Base-by-base conservation (phyloP, 2,329 filamentous ascomycete genomes). In the Leptoxyphium fumago region DNA sequence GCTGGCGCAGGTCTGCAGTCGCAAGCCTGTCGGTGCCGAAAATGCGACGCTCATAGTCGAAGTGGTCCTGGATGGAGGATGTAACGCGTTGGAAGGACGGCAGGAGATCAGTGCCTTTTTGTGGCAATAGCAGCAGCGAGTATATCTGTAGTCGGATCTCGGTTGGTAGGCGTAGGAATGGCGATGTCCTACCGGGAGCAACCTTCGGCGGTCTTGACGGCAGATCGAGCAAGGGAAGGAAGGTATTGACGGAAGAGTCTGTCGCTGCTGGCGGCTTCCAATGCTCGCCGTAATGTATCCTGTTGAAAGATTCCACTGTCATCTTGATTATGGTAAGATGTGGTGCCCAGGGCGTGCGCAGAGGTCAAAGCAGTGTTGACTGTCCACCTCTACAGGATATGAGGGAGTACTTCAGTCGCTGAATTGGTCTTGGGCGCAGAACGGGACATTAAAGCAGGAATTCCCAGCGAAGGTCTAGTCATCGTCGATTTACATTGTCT, bases 131-230 rank as follows among this genome's bases (percentile, higher is more conserved):
- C 15, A 71, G 58, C 3, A 70, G 59, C 46, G 50, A 61, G 50
- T 70, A 71, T 44, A 71, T 69, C 44, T 66, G 63, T 5, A 71
- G 58, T 5, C 68, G 59, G 38, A 71, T 62, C 50, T 71, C 68
- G 4, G 63, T 53, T 2, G 68, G 68, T 5, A 71, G 55, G 7
- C 62, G 61, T n/a, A 69, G 55, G 30, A 70, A 61, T 5, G 32
- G 32, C 15, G 32, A 36, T 9, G 15, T 36, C 15, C 15, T 36
- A 36, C 32, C 32, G 21, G 21, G 21, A 26, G 21, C 21, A 26
- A 26, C 21, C 32, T 36, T 36, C 15, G 32, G 32, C 9, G 32
- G 32, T 36, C 32, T 4, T 13, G 32, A 36, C 3, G 32, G 32
- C 4, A 36, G 15, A 13, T 36, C 32, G 4, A 36, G 32, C 15